phyloP scores from a whole-genome alignment of 1,139 yeast species.

The Meyerozyma carpophila region DNA sequence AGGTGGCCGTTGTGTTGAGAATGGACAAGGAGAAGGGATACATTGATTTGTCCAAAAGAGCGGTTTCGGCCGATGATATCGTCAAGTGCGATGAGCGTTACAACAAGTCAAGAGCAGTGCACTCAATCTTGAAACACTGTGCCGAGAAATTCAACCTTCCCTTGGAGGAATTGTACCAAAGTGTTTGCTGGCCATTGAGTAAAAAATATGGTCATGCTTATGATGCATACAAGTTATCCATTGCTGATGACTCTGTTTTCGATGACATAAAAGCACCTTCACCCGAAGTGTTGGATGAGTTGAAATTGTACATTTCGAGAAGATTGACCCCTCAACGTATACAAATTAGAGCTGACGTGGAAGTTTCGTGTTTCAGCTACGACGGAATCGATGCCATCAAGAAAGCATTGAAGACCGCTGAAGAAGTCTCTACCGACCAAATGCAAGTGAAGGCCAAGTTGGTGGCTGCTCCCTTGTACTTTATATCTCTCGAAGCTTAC shows the following conservation, averaged over 20 bases:
- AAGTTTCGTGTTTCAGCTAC: slow-evolving; percentile 93
- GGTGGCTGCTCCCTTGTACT: slow-evolving; percentile 97
- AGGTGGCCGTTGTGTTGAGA: slow-evolving; percentile 97
- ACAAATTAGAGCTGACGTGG: slow-evolving; percentile 95
- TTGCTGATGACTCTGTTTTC: slow-evolving; percentile 86
- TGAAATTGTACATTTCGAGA: slow-evolving; percentile 80
- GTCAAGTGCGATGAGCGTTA: slow-evolving; percentile 96
- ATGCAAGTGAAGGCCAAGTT: slow-evolving; percentile 86
- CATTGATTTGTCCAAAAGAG: slow-evolving; percentile 94
- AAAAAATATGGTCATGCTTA: slow-evolving; percentile 95
- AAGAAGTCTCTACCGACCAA: slow-evolving; percentile 73
- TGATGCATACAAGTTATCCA: slow-evolving; percentile 94
- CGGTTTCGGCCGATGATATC: slow-evolving; percentile 97
- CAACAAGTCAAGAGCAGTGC: slow-evolving; percentile 95
- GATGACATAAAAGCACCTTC: slow-evolving; percentile 75
- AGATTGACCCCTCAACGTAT: slow-evolving; percentile 97
- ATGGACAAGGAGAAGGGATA: slow-evolving; percentile 98
- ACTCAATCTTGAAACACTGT: slow-evolving; percentile 94
- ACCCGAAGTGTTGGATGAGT: slow-evolving; percentile 68
- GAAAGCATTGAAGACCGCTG: slow-evolving; percentile 83
- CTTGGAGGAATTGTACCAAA: slow-evolving; percentile 77
- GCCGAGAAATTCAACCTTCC: slow-evolving; percentile 93
- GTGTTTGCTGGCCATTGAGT: slow-evolving; percentile 97
- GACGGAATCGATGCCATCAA: slow-evolving; percentile 98
- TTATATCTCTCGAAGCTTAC: slow-evolving; percentile 85